Percentiles rank a stretch among this genome's conserved stretches.
These are phyloP conservation scores for Verticillium klebahnii DNA, from an alignment of 2,329 filamentous ascomycete species.

Conservation along the genomic window DNA sequence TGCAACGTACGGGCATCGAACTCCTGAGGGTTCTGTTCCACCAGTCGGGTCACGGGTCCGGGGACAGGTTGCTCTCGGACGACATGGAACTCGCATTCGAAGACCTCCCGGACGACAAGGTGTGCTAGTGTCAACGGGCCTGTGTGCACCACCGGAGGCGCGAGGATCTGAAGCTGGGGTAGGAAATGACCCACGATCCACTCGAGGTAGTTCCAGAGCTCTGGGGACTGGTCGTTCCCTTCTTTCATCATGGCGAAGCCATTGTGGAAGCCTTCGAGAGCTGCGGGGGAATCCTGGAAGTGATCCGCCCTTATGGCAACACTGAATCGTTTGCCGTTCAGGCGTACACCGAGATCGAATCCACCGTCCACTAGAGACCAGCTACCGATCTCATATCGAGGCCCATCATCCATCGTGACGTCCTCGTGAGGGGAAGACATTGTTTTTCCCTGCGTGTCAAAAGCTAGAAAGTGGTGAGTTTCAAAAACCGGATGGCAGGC, in stretches of 20 bases:
- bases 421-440: no score
- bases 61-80: neutral
- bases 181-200: conserved; percentile 5
- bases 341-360: conserved; percentile 5
- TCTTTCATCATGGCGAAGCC: conserved; percentile 3
- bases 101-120: neutral
- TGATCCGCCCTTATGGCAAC: conserved; percentile 4
- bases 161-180: conserved; percentile 3
- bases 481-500: no score
- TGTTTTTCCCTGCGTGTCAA: no score
- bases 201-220: conserved; percentile 9
- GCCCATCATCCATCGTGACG: no score
- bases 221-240: conserved; percentile 6
- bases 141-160: conserved; percentile 2
- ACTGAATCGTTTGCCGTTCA: conserved; percentile 5
- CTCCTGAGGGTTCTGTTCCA: neutral
- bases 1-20: neutral
- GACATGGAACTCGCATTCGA: neutral
- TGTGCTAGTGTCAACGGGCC: conserved; percentile 8
- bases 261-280: conserved; percentile 1
- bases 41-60: neutral
- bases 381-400: neutral
- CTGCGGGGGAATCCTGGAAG: conserved; percentile 7
- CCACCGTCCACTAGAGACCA: conserved; percentile 7
- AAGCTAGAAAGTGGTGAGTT: no score